phyloP scores from a whole-genome alignment of 441 rosid genomes.

The Pelargonium citronellum region DNA sequence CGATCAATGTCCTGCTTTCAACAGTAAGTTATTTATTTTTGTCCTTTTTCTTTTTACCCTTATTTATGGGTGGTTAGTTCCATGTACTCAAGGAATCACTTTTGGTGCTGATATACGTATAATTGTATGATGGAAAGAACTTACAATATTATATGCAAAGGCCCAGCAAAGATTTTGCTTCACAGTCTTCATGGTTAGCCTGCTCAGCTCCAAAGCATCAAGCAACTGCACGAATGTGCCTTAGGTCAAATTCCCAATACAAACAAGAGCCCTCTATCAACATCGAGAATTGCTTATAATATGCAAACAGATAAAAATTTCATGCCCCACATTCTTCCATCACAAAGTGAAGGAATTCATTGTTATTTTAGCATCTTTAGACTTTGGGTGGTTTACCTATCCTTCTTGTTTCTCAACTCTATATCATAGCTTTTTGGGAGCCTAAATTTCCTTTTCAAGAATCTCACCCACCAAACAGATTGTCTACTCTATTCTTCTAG shows the following conservation, averaged over 20 bases:
- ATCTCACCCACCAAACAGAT: too few species aligned
- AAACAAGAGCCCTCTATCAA: constrained; percentile 2
- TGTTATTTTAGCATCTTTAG: background rate
- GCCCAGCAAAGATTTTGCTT: constrained; percentile 99
- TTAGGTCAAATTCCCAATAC: constrained; percentile 13
- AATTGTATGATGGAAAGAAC: constrained; percentile 22
- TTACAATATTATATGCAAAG: constrained; percentile 89
- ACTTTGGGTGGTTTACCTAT: background rate
- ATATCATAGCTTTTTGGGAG: background rate
- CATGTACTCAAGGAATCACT: too few species aligned
- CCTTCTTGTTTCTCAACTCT: background rate
- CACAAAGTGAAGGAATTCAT: background rate
- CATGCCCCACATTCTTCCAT: background rate
- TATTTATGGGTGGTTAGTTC: background rate
- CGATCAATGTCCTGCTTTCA: background rate
- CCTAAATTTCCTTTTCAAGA: background rate
- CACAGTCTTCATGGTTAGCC: constrained; percentile 93
- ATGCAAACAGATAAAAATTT: background rate
- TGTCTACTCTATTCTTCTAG: background rate
- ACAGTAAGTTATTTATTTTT: background rate
- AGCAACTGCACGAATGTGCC: constrained; percentile 52
- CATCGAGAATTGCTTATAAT: background rate
- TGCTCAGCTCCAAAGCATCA: constrained; percentile 88
- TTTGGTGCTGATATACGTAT: too few species aligned
- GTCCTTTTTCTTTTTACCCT: background rate